Evolutionary conservation across 2,329 filamentous ascomycete genomes (phyloP).

Genomic region (Kalaharituber pfeilii): DNA sequence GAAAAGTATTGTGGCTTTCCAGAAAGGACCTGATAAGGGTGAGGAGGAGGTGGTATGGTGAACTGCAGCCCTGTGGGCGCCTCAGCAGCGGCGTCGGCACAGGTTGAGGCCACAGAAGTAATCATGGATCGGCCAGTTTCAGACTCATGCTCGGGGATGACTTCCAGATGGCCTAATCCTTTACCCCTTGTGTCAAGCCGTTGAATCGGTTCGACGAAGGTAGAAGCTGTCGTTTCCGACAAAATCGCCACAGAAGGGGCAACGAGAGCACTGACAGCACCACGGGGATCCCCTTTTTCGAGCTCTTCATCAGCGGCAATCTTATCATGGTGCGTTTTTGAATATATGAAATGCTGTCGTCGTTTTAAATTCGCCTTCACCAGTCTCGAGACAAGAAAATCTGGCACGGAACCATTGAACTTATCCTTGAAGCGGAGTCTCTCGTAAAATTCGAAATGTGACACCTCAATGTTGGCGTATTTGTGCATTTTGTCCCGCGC

Average conservation of each 20-base stretch:
- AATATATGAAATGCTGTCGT: slow-evolving; percentile 26
- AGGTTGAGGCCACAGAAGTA: neutral
- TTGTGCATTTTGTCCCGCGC: slow-evolving; percentile 23
- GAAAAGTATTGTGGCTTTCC: neutral
- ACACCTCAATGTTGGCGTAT: slow-evolving; percentile 22
- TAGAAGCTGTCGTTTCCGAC: no score
- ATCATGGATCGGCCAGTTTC: neutral
- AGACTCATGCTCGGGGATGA: neutral
- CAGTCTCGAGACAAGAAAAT: slow-evolving; percentile 20
- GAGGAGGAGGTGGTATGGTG: neutral
- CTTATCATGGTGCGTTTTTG: slow-evolving; percentile 25
- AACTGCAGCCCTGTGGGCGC: neutral
- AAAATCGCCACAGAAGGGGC: neutral
- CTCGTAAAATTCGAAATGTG: slow-evolving; percentile 23
- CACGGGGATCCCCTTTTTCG: neutral
- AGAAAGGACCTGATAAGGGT: slow-evolving; percentile 1
- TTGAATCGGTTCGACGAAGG: no score
- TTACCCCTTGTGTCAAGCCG: neutral
- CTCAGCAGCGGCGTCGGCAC: neutral
- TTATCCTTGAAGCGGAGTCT: slow-evolving; percentile 22
- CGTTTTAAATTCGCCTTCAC: slow-evolving; percentile 25
- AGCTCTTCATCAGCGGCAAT: slow-evolving; percentile 8
- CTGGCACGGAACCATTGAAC: slow-evolving; percentile 14
- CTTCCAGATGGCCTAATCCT: no score
- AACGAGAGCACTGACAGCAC: neutral